These are phyloP conservation scores for Solanum sejunctum DNA, from an alignment of 257 asterid species.

Conservation along the genomic window DNA sequence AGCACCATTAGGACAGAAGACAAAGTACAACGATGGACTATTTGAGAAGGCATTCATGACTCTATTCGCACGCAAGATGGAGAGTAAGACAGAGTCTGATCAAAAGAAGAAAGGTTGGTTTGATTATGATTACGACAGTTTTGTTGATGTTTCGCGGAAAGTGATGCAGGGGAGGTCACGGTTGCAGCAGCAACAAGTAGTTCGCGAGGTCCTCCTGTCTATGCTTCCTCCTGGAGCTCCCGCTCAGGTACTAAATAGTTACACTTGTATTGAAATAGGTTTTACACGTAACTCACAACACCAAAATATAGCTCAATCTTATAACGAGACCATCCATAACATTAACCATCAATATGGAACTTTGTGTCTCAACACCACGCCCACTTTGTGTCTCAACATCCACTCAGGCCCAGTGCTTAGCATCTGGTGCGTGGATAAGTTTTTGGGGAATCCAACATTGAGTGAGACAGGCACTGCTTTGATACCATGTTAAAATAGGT, in stretches of 20 bases:
- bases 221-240: constrained; percentile 99
- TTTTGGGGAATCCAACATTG: no score
- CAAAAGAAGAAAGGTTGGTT: constrained; percentile 32
- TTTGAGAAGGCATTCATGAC: constrained; percentile 73
- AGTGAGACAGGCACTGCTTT: no score
- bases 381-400: no score
- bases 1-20: constrained; percentile 88
- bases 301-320: no score
- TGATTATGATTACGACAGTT: constrained; percentile 74
- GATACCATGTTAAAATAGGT: no score
- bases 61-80: constrained; percentile 73
- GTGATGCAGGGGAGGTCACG: constrained; percentile 70
- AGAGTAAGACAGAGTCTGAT: not conserved
- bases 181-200: constrained; percentile 71
- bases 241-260: constrained; percentile 62
- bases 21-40: constrained; percentile 74
- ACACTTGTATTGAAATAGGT: no score
- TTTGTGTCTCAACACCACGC: no score
- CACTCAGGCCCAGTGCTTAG: no score
- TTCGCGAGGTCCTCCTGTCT: constrained; percentile 75
- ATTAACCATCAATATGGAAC: no score
- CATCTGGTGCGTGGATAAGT: no score
- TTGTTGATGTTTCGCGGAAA: constrained; percentile 60
- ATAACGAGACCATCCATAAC: no score
- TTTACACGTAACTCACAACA: no score